Percentiles rank a stretch among this genome's conserved stretches.
These are phyloP conservation scores for Puccinia polysora DNA, from an alignment of 1,284 basidiomycete genomes.

Conservation along the genomic window DNA sequence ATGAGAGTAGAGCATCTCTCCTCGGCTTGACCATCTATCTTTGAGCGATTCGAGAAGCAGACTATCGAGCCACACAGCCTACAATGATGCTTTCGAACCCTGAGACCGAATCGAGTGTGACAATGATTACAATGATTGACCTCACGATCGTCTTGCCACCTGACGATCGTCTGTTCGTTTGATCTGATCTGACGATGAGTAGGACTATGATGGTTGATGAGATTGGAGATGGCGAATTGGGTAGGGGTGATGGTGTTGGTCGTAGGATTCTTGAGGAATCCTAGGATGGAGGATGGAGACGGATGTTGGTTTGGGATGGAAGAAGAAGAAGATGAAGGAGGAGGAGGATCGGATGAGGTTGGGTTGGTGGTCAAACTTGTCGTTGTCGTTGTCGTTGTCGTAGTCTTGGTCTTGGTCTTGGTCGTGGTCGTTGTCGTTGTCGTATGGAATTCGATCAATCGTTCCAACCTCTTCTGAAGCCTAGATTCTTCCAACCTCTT, in stretches of 20 bases:
- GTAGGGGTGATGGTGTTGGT: background rate
- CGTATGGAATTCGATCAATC: conserved; percentile 33
- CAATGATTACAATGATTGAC: conserved; percentile 63
- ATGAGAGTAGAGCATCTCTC: conserved; percentile 30
- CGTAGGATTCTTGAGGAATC: background rate
- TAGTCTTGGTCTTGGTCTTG: too few species aligned
- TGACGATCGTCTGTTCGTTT: conserved; percentile 80
- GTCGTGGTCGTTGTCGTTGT: background rate
- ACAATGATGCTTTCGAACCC: conserved; percentile 94
- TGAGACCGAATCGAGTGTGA: conserved; percentile 71
- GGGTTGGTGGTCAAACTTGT: background rate
- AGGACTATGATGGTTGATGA: too few species aligned
- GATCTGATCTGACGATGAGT: conserved; percentile 38
- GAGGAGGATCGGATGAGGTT: background rate
- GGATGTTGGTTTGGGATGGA: too few species aligned
- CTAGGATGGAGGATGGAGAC: background rate
- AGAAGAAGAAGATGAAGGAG: background rate
- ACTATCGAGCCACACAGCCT: conserved; percentile 87
- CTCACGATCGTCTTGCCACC: conserved; percentile 80
- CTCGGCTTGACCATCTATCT: background rate
- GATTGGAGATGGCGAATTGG: too few species aligned
- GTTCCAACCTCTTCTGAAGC: conserved; percentile 33
- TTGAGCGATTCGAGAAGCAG: conserved; percentile 74
- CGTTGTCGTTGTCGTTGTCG: background rate
- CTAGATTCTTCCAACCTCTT: conserved; percentile 30